Conservation (phyloP, 305 asterid species). For the Fraxinus angustifolia region DNA sequence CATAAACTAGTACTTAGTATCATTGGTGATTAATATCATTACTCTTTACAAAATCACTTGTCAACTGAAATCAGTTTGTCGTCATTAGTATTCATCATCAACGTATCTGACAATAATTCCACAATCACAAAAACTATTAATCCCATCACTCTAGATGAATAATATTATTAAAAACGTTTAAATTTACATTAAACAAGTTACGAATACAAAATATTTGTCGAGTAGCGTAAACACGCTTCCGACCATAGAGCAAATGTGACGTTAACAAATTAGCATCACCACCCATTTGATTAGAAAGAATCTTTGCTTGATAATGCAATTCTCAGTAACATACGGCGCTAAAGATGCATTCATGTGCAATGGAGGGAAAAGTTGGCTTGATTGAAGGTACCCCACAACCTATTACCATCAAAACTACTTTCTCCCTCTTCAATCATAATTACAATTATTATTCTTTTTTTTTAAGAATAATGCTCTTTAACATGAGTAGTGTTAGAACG, state of each 20-base stretch:
- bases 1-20: too few relatives aligned
- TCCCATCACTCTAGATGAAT: not conserved
- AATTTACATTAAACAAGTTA: not conserved
- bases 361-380: slow-evolving; percentile 32
- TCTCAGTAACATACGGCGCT: not conserved
- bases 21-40: too few relatives aligned
- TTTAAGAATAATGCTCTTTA: too few relatives aligned
- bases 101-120: too few relatives aligned
- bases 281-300: not conserved
- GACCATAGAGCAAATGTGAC: too few relatives aligned
- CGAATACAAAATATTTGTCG: not conserved
- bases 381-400: slow-evolving; percentile 31
- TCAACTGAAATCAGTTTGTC: not conserved
- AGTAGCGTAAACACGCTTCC: not conserved
- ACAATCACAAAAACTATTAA: too few relatives aligned
- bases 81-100: not conserved
- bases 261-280: not conserved
- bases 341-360: slow-evolving; percentile 37
- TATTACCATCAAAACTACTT: slow-evolving; percentile 1
- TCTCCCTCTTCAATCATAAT: not conserved
- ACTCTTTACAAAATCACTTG: too few relatives aligned
- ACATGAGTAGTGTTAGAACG: too few relatives aligned
- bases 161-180: too few relatives aligned
- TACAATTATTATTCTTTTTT: not conserved
- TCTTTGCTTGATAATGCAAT: not conserved